Base-by-base conservation (phyloP, 164 flowering plant genomes). In the Akebia trifoliata region DNA sequence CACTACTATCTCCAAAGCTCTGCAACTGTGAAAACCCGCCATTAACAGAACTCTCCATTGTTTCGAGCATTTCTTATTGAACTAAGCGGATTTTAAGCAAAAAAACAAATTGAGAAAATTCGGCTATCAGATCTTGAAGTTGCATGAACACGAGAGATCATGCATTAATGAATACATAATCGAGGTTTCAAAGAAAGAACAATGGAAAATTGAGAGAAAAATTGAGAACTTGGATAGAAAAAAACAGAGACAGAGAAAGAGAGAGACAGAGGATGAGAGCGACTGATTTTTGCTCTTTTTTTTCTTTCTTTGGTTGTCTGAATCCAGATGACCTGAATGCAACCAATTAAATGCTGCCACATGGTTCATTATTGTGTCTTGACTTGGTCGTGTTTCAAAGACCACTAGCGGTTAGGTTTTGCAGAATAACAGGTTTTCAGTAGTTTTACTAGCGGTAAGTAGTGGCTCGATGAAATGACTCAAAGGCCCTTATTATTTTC, bases 1-100 rank as follows among this genome's bases (percentile, higher is more conserved):
- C 89, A 43, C 87, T 81, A 52, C 85, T 81, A 6, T 79, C 86
- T 5, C 84, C 92, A n/a, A 76, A 75, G 72, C 81, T 76, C 69
- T 79, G 83, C 39, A 75, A 54, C 28, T 75, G 73, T 4, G 78
- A 48, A 17, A 73, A 65, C 4, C 80, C 87, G 31, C 83, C 88
- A 77, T 77, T 75, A 51, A 74, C 75, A 12, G 77, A 76, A 61
- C 82, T 78, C 74, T 74, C 86, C 59, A 77, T 63, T 50, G 78
- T 71, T 59, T 79, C 84, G 11, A 79, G 67, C 89, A 83, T 85
- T 77, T 67, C 60, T 49, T 26, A 50, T 31, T 30, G 0, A n/a
- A 18, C 30, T 31, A 4, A 3, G 18, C 44, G 44, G 60, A 37
- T 38, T 51, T 12, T 46, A 10, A 20, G 4, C 17, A 24, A 54